Conservation (phyloP, 192 early-diverging fungal species). For the Spizellomyces punctatus region DNA sequence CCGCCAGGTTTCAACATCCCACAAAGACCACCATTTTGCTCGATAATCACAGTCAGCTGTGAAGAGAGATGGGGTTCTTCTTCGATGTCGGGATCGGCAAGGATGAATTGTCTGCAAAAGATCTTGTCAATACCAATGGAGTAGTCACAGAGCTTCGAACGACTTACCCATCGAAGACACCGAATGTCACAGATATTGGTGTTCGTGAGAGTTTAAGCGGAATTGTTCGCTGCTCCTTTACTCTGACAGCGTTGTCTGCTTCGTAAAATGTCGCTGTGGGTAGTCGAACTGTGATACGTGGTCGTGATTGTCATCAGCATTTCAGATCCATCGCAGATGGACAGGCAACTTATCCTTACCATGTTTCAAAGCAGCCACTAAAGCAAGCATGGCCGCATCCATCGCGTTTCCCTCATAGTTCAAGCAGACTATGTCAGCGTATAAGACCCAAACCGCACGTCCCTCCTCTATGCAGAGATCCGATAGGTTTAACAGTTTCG, state of each 20-base stretch:
- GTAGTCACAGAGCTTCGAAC: not conserved
- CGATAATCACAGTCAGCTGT: conserved; percentile 58
- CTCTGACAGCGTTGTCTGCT: conserved; percentile 62
- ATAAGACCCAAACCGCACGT: conserved; percentile 83
- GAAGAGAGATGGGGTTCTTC: conserved; percentile 66
- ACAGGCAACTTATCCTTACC: conserved; percentile 40
- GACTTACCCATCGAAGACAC: conserved; percentile 60
- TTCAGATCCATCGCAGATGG: too few relatives aligned
- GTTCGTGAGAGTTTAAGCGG: conserved; percentile 52
- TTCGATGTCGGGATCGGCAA: conserved; percentile 74
- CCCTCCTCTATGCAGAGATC: conserved; percentile 79
- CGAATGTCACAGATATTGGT: conserved; percentile 65
- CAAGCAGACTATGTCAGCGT: conserved; percentile 87
- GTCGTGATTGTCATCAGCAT: not conserved
- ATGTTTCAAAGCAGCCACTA: conserved; percentile 76
- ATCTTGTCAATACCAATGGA: not conserved
- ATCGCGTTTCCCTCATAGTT: conserved; percentile 89
- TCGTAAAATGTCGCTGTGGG: conserved; percentile 68
- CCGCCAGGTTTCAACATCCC: conserved; percentile 63
- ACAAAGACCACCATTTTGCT: conserved; percentile 58
- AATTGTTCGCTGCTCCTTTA: conserved; percentile 51
- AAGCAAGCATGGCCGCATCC: conserved; percentile 81
- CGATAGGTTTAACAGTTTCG: conserved; percentile 63
- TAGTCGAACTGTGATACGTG: conserved; percentile 59
- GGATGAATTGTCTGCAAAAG: not conserved